Conservation (phyloP, 75 land plant genomes). For the Ceratopteris richardii region DNA sequence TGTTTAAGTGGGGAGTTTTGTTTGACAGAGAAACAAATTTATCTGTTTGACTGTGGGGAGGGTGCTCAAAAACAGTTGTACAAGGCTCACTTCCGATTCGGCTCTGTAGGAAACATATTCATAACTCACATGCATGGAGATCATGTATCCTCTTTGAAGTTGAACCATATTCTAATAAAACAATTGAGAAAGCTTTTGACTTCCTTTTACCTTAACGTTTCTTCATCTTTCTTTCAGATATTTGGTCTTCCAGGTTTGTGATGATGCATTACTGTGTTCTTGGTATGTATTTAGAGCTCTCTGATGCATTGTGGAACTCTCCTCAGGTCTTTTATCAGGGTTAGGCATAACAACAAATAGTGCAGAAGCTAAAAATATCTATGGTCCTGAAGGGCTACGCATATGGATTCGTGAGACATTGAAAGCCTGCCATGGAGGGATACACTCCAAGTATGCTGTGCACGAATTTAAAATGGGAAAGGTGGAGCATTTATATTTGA, state of each 20-base stretch:
- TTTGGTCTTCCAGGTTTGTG: slow-evolving; percentile 30
- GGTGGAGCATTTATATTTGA: slow-evolving; percentile 8
- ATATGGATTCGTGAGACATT: slow-evolving; percentile 34
- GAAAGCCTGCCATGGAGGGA: slow-evolving; percentile 21
- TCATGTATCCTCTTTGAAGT: slow-evolving; percentile 33
- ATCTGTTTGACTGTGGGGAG: slow-evolving; percentile 43
- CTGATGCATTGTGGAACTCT: too few relatives aligned
- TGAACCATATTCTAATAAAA: background rate
- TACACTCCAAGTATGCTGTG: slow-evolving; percentile 32
- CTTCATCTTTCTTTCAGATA: slow-evolving; percentile 15
- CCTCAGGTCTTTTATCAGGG: slow-evolving; percentile 14
- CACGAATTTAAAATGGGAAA: slow-evolving; percentile 31
- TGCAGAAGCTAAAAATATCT: slow-evolving; percentile 22
- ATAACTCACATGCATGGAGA: slow-evolving; percentile 50
- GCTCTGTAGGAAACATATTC: slow-evolving; percentile 31
- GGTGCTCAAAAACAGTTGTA: slow-evolving; percentile 34
- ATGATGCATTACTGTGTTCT: background rate
- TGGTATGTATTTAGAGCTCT: background rate
- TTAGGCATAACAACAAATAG: slow-evolving; percentile 15
- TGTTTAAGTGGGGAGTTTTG: background rate
- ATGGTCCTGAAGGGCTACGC: slow-evolving; percentile 43
- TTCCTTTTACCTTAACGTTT: background rate
- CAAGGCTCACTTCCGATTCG: slow-evolving; percentile 17
- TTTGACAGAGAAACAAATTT: slow-evolving; percentile 21
- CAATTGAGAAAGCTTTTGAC: background rate